Percentiles rank a stretch among this genome's conserved stretches.
Conservation (phyloP, 2,329 filamentous ascomycete species). For the Nigrospora sphaerica region DNA sequence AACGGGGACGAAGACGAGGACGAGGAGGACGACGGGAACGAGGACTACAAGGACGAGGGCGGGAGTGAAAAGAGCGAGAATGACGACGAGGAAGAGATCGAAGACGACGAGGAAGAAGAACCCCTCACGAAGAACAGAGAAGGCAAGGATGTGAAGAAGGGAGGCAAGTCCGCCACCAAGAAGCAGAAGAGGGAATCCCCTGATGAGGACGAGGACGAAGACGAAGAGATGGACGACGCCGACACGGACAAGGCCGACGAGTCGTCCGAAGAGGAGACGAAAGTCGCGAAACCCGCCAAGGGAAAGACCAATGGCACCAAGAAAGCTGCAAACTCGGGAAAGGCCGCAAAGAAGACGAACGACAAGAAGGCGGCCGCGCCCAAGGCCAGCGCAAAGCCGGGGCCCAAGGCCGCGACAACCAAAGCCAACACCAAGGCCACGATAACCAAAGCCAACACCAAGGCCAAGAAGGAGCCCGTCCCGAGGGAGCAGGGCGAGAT, state of each 20-base stretch:
- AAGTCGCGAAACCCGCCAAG: neutral
- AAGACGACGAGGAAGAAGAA: neutral
- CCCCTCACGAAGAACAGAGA: conserved; percentile 9
- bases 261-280: neutral
- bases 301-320: neutral
- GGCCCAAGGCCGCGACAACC: conserved; percentile 3
- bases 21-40: neutral
- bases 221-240: neutral
- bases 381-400: conserved; percentile 4
- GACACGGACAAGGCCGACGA: neutral
- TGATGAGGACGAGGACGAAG: conserved; percentile 1
- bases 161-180: conserved; percentile 13
- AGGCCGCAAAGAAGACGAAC: conserved; percentile 2
- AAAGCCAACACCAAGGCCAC: conserved; percentile 6
- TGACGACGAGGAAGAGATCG: neutral
- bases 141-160: conserved; percentile 12
- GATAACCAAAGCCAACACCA: conserved; percentile 4
- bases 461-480: conserved; percentile 6
- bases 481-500: conserved; percentile 9
- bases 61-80: conserved; percentile 12
- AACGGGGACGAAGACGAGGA: neutral
- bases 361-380: conserved; percentile 2
- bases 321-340: neutral
- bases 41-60: neutral
- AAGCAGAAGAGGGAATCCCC: conserved; percentile 16